Evolutionary conservation across 495 filamentous ascomycete species (phyloP).

Genomic region (Hypoxylon trugodes): DNA sequence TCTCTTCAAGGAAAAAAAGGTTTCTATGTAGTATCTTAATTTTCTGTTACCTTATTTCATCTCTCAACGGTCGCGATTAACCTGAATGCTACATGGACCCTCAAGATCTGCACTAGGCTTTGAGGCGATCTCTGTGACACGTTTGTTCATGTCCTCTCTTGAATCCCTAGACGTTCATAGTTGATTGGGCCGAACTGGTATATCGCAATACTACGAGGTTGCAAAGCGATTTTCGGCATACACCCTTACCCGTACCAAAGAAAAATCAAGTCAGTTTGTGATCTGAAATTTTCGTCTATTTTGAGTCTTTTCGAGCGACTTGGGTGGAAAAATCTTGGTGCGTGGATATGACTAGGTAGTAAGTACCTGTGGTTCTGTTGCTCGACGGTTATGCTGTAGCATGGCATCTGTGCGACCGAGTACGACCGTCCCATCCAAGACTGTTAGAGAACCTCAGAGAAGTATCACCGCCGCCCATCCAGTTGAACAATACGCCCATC

Average conservation of each 20-base stretch:
- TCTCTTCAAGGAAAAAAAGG: background rate
- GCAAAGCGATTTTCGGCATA: background rate
- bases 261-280: background rate
- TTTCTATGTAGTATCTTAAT: conserved; percentile 15
- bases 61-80: conserved; percentile 13
- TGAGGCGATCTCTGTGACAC: conserved; percentile 35
- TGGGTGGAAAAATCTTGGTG: conserved; percentile 3
- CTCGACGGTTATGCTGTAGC: conserved; percentile 26
- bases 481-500: conserved; percentile 7
- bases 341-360: conserved; percentile 1
- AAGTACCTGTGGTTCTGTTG: conserved; percentile 9
- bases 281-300: background rate
- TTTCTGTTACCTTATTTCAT: conserved; percentile 21
- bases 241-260: conserved; percentile 1
- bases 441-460: conserved; percentile 9
- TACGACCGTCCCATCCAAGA: conserved; percentile 20
- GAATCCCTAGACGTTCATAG: background rate
- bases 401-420: conserved; percentile 8
- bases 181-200: background rate
- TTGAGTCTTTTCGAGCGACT: conserved; percentile 7
- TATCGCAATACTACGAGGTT: conserved; percentile 7
- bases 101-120: conserved; percentile 35
- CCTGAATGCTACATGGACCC: conserved; percentile 23
- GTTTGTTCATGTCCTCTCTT: conserved; percentile 12
- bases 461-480: conserved; percentile 16